Evolutionary conservation across 306 rosid genomes (phyloP), one percentile per base, ranked within the genome.

Genomic region (Trifolium dubium): DNA sequence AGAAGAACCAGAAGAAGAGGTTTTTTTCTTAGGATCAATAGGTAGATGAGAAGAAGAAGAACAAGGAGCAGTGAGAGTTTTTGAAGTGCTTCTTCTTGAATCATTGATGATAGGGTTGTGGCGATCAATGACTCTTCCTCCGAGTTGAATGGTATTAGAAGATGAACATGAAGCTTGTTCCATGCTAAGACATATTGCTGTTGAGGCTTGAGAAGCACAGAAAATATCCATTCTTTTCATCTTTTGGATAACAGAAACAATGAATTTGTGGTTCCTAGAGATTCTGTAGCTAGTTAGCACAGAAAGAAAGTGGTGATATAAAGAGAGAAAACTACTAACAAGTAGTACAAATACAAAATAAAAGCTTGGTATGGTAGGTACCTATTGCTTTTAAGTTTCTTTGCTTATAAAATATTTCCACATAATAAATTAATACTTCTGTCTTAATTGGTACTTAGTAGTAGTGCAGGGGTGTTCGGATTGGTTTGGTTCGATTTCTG

Each of bases 101-200:
- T 89, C 93, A 19, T 71, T 77, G 84, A 94, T 94, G 39, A 94
- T 87, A 35, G 99, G 99, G 55, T 94, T 94, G 87, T 88, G 90
- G 81, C 99, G 98, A 74, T 94, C 99, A 43, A 94, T 88, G 74
- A 87, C 85, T 73, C 87, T 35, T 68, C 95, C 92, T 29, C 99
- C 99, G 0, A 90, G 96, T 71, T 88, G 89, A 73, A 86, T 80
- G 60, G 80, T 19, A 37, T 83, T 77, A 54, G 93, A 82, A 54
- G 98, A 86, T 9, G 92, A 92, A 10, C 92, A 88, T 4, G 86
- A 80, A 8, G 90, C 87, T 83, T 85, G 86, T 29, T 94, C 97
- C 98, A 87, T 87, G 87, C 88, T 88, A 10, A 63, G 73, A 59
- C 96, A 92, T 77, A 92, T 88, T 64, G 95, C 89, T 39, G 96